Evolutionary conservation across 1,284 basidiomycete genomes (phyloP).

Genomic region (Leccinum brunneo-olivaceum): DNA sequence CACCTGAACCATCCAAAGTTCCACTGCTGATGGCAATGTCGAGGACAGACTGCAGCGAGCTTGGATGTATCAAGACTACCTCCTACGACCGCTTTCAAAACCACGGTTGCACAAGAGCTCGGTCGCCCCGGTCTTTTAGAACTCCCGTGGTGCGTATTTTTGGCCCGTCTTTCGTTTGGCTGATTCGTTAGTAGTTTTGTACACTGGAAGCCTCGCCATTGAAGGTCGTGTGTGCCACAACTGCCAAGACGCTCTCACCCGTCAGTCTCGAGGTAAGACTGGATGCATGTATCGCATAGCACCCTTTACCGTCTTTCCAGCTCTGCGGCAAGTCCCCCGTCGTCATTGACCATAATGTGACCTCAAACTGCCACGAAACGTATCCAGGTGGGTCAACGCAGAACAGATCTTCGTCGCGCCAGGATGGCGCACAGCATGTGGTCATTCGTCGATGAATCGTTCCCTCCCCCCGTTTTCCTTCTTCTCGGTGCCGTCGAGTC

Average conservation of each 20-base stretch:
- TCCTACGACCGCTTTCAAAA: too few relatives aligned
- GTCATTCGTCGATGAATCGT: constrained; percentile 63
- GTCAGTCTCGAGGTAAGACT: constrained; percentile 66
- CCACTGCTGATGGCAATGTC: too few relatives aligned
- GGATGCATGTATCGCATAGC: not conserved
- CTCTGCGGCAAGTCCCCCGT: constrained; percentile 69
- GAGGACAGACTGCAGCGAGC: too few relatives aligned
- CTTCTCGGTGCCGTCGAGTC: constrained; percentile 35
- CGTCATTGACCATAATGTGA: constrained; percentile 68
- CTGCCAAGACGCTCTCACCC: constrained; percentile 82
- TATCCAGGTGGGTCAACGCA: constrained; percentile 64
- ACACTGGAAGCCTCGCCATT: constrained; percentile 62
- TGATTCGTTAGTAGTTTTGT: constrained; percentile 38
- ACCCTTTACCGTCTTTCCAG: constrained; percentile 13
- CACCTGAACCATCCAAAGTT: too few relatives aligned
- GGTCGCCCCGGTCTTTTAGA: too few relatives aligned
- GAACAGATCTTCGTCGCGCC: constrained; percentile 72
- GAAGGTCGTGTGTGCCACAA: constrained; percentile 74
- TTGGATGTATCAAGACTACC: too few relatives aligned
- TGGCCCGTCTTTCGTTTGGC: not conserved
- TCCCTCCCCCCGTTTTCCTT: constrained; percentile 18
- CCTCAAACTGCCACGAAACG: constrained; percentile 54
- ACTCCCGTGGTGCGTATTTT: constrained; percentile 60
- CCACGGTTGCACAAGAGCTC: too few relatives aligned
- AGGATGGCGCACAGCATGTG: constrained; percentile 53